Base-by-base conservation (phyloP, 176 grass and related monocot genomes). In the Bothriochloa decipiens region DNA sequence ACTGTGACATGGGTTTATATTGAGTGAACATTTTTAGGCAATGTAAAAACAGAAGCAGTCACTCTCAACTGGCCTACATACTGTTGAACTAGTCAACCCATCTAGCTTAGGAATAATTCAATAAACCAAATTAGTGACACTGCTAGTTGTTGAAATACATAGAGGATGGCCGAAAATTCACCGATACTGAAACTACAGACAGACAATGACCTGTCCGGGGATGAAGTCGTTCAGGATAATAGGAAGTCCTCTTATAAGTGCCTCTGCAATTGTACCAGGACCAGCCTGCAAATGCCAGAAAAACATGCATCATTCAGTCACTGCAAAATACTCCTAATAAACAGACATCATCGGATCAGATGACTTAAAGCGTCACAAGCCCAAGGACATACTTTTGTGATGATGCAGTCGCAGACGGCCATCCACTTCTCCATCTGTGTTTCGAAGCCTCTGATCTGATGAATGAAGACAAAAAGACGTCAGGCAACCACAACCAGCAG, bases 341-440 rank as follows among this genome's bases (percentile, higher is more conserved):
- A 20, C 1, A 53, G 50, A 1, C 52, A 55, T 55, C 25, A 68
- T 32, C 29, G 29, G 72, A 27, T 10, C 15, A 63, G 20, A 43
- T 11, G 6, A 55, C 9, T 64, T 0, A 39, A 55, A 47, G 5
- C n/a, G 15, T 8, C 10, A 41, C 47, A 32, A 5, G 41, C 33
- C 33, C 18, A 8, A 11, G 58, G 67, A 72, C 16, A 35, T 70
- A 88, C 94, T 88, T 94, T 97, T 14, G 92, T 97, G 71, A 94
- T 92, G 84, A 97, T 94, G 84, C 95, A 97, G 63, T 97, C 95
- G 45, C 95, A 97, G 82, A 92, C 81, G 11, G 74, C 86, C 92
- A 97, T 97, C 95, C 95, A 97, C 86, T 86, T 94, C 47, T 97
- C 92, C 81, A 97, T 94, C 84, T 91, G 90, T 17, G 79, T 94